A percentile compares a stretch with the other conserved stretches of the same genome.
These are phyloP conservation scores for Nakaseomyces kungkrabaensis DNA, from an alignment of 1,139 yeast genomes.

Conservation along the genomic window DNA sequence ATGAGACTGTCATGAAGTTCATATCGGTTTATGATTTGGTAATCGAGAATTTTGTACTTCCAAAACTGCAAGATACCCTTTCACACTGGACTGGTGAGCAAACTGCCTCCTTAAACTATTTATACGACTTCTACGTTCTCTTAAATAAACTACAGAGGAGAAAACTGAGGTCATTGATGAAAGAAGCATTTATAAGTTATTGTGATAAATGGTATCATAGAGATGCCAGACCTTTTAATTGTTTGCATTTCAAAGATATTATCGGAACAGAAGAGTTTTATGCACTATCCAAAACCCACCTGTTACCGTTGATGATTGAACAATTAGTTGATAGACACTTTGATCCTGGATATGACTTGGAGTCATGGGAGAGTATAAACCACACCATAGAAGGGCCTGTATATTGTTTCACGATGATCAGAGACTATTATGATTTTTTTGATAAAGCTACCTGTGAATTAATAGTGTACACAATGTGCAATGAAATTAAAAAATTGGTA, in stretches of 20 bases:
- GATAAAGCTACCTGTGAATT: conserved; percentile 5
- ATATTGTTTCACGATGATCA: background rate
- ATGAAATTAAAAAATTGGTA: conserved; percentile 17
- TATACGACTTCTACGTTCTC: conserved; percentile 14
- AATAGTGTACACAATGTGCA: conserved; percentile 15
- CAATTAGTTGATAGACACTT: conserved; percentile 21
- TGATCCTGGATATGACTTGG: conserved; percentile 19
- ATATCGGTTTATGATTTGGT: conserved; percentile 19
- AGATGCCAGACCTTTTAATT: conserved; percentile 19
- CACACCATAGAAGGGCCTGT: background rate
- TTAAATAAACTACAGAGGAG: conserved; percentile 4
- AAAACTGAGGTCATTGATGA: conserved; percentile 4
- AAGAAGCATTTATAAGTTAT: conserved; percentile 27
- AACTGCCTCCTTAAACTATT: conserved; percentile 9
- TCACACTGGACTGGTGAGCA: conserved; percentile 27
- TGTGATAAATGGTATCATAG: conserved; percentile 31
- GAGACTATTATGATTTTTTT: background rate
- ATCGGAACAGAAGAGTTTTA: conserved; percentile 28
- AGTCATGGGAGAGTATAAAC: conserved; percentile 8
- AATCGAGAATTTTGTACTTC: conserved; percentile 29
- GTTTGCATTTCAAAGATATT: conserved; percentile 33
- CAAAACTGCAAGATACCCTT: conserved; percentile 31
- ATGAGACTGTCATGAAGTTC: conserved; percentile 34
- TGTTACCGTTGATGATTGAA: conserved; percentile 31
- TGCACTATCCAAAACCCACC: conserved; percentile 19